These are phyloP conservation scores for Metarhizium rileyi DNA, from an alignment of 2,329 filamentous ascomycete genomes.

Conservation along the genomic window DNA sequence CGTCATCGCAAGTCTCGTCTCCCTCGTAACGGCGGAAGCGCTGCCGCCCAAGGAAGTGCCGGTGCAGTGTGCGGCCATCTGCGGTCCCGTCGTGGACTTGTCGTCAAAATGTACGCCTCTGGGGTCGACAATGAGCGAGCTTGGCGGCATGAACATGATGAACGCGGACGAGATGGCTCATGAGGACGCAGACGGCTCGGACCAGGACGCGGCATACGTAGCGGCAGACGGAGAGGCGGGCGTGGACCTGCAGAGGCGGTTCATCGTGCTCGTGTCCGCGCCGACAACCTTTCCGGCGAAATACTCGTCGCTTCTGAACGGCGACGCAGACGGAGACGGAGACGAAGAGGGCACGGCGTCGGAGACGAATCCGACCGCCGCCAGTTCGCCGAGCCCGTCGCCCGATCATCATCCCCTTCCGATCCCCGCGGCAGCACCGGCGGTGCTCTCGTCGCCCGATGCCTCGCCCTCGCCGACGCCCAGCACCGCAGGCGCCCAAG, in stretches of 20 bases:
- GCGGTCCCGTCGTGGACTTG: slow-evolving; percentile 33
- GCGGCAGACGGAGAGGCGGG: not conserved
- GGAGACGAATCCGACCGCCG: too few species aligned
- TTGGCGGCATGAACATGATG: not conserved
- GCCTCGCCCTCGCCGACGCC: too few species aligned
- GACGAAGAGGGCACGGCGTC: too few species aligned
- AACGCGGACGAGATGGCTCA: not conserved
- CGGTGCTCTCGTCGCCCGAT: too few species aligned
- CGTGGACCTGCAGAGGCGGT: slow-evolving; percentile 13
- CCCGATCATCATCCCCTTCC: not conserved
- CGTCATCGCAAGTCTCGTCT: slow-evolving; percentile 19
- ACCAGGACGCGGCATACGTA: not conserved
- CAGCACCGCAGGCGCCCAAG: too few species aligned
- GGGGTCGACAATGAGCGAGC: not conserved
- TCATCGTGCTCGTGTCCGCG: slow-evolving; percentile 21
- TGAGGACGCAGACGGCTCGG: not conserved
- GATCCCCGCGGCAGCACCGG: not conserved
- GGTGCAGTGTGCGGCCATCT: slow-evolving; percentile 29
- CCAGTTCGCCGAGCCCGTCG: too few species aligned
- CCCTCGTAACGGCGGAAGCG: slow-evolving; percentile 19
- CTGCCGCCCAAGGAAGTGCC: slow-evolving; percentile 27
- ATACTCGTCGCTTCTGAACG: not conserved
- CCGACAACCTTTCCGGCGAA: slow-evolving; percentile 19
- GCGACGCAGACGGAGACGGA: too few species aligned
- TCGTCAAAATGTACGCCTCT: slow-evolving; percentile 23